These are phyloP conservation scores for Polytolypa hystricis DNA, from an alignment of 2,329 filamentous ascomycete species.

Conservation along the genomic window DNA sequence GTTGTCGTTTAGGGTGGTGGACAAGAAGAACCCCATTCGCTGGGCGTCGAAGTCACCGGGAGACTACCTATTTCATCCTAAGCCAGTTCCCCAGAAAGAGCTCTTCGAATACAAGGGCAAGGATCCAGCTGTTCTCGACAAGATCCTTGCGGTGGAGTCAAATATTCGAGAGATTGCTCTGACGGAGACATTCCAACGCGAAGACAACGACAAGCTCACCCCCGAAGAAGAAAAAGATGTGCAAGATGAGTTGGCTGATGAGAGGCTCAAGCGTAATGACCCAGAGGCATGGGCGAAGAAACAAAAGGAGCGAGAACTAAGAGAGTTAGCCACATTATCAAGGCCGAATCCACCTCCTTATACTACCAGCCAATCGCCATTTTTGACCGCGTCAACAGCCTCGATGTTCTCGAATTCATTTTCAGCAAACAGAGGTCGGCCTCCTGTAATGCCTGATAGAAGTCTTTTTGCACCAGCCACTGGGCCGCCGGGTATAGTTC, in stretches of 20 bases:
- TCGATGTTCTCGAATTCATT: too few species aligned
- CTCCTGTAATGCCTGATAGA: constrained; percentile 16
- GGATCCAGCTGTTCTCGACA: constrained; percentile 51
- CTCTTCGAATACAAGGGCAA: constrained; percentile 47
- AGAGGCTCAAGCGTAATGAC: constrained; percentile 29
- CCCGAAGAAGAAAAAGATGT: constrained; percentile 50
- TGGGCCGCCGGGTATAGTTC: not conserved
- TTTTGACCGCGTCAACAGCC: constrained; percentile 5
- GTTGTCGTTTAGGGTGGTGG: constrained; percentile 66
- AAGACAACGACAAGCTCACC: constrained; percentile 53
- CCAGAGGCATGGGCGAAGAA: constrained; percentile 22
- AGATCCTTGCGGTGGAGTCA: constrained; percentile 22
- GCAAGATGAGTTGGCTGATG: constrained; percentile 32
- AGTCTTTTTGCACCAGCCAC: constrained; percentile 7
- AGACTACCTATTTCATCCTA: constrained; percentile 51
- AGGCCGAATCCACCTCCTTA: not conserved
- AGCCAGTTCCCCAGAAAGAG: constrained; percentile 40
- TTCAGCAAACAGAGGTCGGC: constrained; percentile 14
- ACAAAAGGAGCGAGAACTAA: constrained; percentile 9
- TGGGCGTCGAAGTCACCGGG: constrained; percentile 45
- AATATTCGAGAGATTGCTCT: constrained; percentile 43
- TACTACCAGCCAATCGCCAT: not conserved
- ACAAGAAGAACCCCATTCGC: constrained; percentile 66
- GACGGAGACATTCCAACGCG: constrained; percentile 62
- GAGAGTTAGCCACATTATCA: constrained; percentile 7